Evolutionary conservation across 2,329 filamentous ascomycete species (phyloP).

Genomic region (Botrytis byssoidea): DNA sequence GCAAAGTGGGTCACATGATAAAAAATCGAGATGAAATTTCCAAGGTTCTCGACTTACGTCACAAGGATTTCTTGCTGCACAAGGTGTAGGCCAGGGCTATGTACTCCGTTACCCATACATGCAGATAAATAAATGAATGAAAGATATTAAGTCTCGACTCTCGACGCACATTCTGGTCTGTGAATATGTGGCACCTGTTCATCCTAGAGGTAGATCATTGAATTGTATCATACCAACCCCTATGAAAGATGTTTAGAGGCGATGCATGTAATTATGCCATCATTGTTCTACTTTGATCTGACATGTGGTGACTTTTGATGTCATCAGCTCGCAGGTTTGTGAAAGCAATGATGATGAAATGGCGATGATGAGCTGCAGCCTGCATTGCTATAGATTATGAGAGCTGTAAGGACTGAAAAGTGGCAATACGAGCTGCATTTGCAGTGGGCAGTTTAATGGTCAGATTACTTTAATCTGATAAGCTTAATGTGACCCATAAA

Average conservation of each 20-base stretch:
- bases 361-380: background rate
- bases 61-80: slow-evolving; percentile 1
- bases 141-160: background rate
- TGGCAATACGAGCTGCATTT: background rate
- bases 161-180: slow-evolving; percentile 5
- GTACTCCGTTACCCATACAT: background rate
- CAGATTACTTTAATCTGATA: background rate
- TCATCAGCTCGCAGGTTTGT: slow-evolving; percentile 1
- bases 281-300: background rate
- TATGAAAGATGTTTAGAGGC: background rate
- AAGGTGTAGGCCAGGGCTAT: background rate
- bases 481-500: background rate
- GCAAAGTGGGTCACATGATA: slow-evolving; percentile 13
- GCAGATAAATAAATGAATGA: background rate
- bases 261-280: background rate
- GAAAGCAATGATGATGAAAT: background rate
- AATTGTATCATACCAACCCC: background rate
- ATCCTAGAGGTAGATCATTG: background rate
- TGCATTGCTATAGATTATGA: background rate
- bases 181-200: background rate
- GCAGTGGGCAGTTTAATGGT: background rate
- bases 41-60: slow-evolving; percentile 12
- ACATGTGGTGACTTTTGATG: background rate
- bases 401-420: background rate
- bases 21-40: background rate